Percentiles rank a stretch among this genome's conserved stretches.
phyloP scores from a whole-genome alignment of 2,329 filamentous ascomycete species.

The Tolypocladium endophyticum region DNA sequence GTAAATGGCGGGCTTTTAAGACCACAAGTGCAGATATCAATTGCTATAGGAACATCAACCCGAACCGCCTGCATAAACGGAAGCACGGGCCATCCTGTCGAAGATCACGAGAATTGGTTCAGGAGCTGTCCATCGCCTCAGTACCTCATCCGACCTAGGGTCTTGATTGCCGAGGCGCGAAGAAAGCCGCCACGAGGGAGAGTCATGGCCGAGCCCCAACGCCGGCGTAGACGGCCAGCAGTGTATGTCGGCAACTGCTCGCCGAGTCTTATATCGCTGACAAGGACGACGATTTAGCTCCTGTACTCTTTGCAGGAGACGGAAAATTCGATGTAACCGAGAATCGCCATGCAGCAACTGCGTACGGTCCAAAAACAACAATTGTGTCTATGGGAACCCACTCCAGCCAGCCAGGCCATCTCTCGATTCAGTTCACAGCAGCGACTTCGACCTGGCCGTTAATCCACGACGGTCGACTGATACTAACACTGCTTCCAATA shows the following conservation, averaged over 20 bases:
- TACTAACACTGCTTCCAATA: too few species aligned
- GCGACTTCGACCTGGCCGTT: too few species aligned
- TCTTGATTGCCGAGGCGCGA: too few species aligned
- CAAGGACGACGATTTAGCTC: conserved; percentile 15
- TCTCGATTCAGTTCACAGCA: too few species aligned
- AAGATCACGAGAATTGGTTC: too few species aligned
- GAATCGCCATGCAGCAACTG: conserved; percentile 31
- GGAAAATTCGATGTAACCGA: conserved; percentile 33
- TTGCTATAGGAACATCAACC: background rate
- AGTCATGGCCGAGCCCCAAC: conserved; percentile 10
- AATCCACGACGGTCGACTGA: background rate
- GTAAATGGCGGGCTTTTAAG: conserved; percentile 4
- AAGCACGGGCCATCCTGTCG: too few species aligned
- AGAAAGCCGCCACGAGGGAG: too few species aligned
- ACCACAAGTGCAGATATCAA: conserved; percentile 3
- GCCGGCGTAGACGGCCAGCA: conserved; percentile 17
- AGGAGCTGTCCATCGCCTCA: background rate
- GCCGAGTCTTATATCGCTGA: background rate
- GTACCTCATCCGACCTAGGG: too few species aligned
- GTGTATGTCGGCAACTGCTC: conserved; percentile 8
- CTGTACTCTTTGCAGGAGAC: conserved; percentile 29
- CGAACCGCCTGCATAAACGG: too few species aligned
- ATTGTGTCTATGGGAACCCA: conserved; percentile 20
- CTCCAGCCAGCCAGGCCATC: background rate
- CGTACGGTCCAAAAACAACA: conserved; percentile 20